These are phyloP conservation scores for Xylariaceae sp. DNA, from an alignment of 2,329 filamentous ascomycete species.

Conservation along the genomic window DNA sequence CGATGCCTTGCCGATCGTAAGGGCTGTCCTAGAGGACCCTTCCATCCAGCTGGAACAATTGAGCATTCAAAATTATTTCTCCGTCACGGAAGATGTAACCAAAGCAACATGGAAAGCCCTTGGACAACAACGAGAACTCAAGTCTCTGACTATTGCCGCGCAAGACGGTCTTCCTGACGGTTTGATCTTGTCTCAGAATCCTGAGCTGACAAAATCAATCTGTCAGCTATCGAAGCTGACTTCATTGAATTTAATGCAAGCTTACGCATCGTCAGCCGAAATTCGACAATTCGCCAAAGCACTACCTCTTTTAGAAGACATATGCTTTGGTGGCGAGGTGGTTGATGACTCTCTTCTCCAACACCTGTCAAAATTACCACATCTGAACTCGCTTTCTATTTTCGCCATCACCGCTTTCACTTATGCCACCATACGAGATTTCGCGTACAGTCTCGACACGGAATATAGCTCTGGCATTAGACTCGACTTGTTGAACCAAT, in stretches of 20 bases:
- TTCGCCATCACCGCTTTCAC: slow-evolving; percentile 54
- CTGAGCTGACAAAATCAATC: slow-evolving; percentile 37
- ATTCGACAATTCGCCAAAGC: slow-evolving; percentile 43
- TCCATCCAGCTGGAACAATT: slow-evolving; percentile 24
- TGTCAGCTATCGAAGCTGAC: slow-evolving; percentile 48
- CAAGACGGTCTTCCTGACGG: slow-evolving; percentile 43
- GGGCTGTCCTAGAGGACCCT: slow-evolving; percentile 22
- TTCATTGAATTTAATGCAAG: slow-evolving; percentile 48
- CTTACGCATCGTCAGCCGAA: slow-evolving; percentile 48
- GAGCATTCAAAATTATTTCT: slow-evolving; percentile 18
- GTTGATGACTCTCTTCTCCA: slow-evolving; percentile 45
- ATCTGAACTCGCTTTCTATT: slow-evolving; percentile 50
- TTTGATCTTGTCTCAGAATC: slow-evolving; percentile 37
- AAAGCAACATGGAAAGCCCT: slow-evolving; percentile 24
- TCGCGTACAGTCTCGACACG: slow-evolving; percentile 35
- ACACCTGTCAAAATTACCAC: slow-evolving; percentile 33
- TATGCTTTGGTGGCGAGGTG: slow-evolving; percentile 54
- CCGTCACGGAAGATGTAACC: slow-evolving; percentile 9
- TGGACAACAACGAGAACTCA: slow-evolving; percentile 21
- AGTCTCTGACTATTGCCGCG: slow-evolving; percentile 24
- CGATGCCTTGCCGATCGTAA: slow-evolving; percentile 37
- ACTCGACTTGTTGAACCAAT: slow-evolving; percentile 34
- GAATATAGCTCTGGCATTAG: slow-evolving; percentile 28
- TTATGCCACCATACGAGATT: slow-evolving; percentile 42
- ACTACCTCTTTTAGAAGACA: slow-evolving; percentile 48